Conservation (phyloP, 2,329 filamentous ascomycete species). For the Colletotrichum somersetense region DNA sequence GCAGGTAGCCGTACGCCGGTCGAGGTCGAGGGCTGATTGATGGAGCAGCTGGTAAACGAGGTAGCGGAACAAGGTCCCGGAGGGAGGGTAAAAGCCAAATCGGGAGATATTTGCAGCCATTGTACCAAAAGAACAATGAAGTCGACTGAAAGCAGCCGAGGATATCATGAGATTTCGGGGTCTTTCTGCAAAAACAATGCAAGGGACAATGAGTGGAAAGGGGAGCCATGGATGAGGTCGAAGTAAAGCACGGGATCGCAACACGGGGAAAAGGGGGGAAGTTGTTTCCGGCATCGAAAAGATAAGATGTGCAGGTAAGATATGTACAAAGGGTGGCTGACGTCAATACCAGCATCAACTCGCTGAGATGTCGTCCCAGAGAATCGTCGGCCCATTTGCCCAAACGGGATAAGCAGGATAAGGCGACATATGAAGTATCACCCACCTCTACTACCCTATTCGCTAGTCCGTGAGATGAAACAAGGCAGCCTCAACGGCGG, state of each 20-base stretch:
- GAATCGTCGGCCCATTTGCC: constrained; percentile 17
- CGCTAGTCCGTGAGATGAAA: constrained; percentile 36
- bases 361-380: neutral
- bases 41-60: constrained; percentile 17
- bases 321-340: constrained; percentile 30
- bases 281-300: neutral
- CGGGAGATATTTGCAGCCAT: neutral
- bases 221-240: neutral
- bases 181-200: neutral
- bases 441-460: constrained; percentile 28
- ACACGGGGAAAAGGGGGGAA: neutral
- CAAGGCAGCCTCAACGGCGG: constrained; percentile 35
- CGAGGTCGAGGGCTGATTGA: constrained; percentile 30
- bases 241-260: neutral
- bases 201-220: neutral
- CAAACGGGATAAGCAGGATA: constrained; percentile 30
- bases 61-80: neutral
- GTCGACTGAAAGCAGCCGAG: neutral
- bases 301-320: neutral
- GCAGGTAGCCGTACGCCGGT: constrained; percentile 32
- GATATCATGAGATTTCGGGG: neutral
- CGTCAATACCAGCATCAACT: constrained; percentile 18
- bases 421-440: constrained; percentile 42
- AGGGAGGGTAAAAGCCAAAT: neutral
- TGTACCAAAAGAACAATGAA: constrained; percentile 18